Percentiles rank a stretch among this genome's conserved stretches.
Evolutionary conservation across 1,284 basidiomycete species (phyloP).

Genomic region (Ceratobasidium sp.): DNA sequence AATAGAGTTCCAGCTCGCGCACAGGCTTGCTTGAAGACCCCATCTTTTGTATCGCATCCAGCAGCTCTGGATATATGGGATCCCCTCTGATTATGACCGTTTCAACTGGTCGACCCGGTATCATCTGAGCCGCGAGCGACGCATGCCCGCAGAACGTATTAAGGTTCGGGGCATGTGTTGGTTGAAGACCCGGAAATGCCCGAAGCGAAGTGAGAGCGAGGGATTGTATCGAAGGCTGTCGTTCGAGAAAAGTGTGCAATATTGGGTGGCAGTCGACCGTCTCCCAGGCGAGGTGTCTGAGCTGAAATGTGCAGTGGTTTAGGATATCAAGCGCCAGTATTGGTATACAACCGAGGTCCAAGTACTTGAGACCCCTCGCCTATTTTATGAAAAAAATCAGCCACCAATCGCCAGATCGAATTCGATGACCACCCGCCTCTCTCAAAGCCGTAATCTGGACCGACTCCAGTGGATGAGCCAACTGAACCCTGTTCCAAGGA

Average conservation of each 20-base stretch:
- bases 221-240: conserved; percentile 22
- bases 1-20: conserved; percentile 23
- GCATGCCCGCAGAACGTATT: conserved; percentile 23
- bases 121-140: conserved; percentile 27
- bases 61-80: conserved; percentile 28
- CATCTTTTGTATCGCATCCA: conserved; percentile 29
- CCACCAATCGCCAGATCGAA: background rate
- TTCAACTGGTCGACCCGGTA: conserved; percentile 29
- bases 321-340: conserved; percentile 30
- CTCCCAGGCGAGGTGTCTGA: conserved; percentile 25
- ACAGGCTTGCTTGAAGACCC: conserved; percentile 5
- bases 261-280: conserved; percentile 32
- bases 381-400: background rate
- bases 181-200: conserved; percentile 10
- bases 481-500: conserved; percentile 30
- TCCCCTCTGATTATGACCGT: conserved; percentile 17
- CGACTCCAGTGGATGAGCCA: conserved; percentile 31
- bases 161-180: conserved; percentile 15
- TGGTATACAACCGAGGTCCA: conserved; percentile 30
- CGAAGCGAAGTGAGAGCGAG: conserved; percentile 12
- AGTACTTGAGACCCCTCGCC: conserved; percentile 16
- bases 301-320: conserved; percentile 32
- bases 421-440: background rate
- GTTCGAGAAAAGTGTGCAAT: conserved; percentile 28
- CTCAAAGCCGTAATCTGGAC: conserved; percentile 29